Percentiles rank a stretch among this genome's conserved stretches.
phyloP scores from a whole-genome alignment of 139 green algal genomes.

The Volvox reticuliferus region DNA sequence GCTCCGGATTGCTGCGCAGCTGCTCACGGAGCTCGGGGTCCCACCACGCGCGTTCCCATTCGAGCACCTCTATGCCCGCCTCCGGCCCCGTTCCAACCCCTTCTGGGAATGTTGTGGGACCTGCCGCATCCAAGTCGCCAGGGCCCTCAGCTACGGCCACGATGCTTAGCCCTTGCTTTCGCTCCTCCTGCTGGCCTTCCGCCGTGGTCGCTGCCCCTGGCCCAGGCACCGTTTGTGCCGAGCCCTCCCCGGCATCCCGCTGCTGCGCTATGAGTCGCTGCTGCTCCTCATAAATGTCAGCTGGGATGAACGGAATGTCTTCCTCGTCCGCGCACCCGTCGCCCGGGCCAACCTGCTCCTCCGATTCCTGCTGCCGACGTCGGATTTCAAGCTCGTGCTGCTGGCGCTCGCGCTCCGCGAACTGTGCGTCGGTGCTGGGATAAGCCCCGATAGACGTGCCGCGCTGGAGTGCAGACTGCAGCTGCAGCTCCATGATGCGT shows the following conservation, averaged over 20 bases:
- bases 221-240: background rate
- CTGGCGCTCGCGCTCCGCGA: constrained; percentile 33
- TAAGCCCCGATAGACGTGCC: constrained; percentile 21
- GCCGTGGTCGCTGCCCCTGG: background rate
- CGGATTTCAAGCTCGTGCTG: background rate
- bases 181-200: background rate
- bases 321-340: background rate
- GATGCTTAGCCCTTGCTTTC: too few species aligned
- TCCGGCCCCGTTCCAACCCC: background rate
- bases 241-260: background rate
- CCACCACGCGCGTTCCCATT: constrained; percentile 7
- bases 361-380: constrained; percentile 25
- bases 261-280: background rate
- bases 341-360: background rate
- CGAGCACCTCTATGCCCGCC: background rate
- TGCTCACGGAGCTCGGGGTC: constrained; percentile 18
- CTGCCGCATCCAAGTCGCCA: background rate
- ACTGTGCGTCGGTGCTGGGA: constrained; percentile 45
- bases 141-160: background rate
- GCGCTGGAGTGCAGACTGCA: constrained; percentile 40
- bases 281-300: constrained; percentile 40
- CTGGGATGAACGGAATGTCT: constrained; percentile 34
- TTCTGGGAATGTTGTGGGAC: too few species aligned
- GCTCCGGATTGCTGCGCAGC: background rate
- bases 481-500: constrained; percentile 56